These are phyloP conservation scores for Neurospora hispaniola DNA, from an alignment of 495 filamentous ascomycete species.

Conservation along the genomic window DNA sequence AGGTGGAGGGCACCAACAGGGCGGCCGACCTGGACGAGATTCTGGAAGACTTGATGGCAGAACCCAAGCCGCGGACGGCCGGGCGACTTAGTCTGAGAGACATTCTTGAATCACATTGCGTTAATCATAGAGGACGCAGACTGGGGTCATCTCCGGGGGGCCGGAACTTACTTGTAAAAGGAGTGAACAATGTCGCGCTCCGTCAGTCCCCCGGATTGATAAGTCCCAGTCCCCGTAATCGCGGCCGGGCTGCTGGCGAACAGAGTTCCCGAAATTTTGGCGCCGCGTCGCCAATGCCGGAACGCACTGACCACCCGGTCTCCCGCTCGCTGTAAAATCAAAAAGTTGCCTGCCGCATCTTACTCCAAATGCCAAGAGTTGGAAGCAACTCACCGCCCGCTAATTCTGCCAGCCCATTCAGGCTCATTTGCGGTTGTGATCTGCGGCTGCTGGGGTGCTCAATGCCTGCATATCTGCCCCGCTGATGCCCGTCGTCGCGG, in stretches of 20 bases:
- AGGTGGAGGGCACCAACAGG: conserved; percentile 12
- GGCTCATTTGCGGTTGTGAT: not conserved
- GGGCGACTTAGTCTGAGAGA: conserved; percentile 23
- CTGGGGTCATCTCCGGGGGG: not conserved
- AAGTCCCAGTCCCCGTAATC: not conserved
- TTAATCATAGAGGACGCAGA: not conserved
- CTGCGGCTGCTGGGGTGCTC: not conserved
- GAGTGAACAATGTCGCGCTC: not conserved
- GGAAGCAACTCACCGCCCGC: conserved; percentile 10
- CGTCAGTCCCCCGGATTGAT: not conserved
- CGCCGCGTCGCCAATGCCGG: conserved; percentile 1
- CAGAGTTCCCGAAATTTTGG: conserved; percentile 21
- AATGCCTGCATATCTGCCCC: conserved; percentile 17
- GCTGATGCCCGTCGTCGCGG: conserved; percentile 11
- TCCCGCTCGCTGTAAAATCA: not conserved
- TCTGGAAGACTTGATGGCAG: conserved; percentile 13
- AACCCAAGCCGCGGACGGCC: conserved; percentile 16
- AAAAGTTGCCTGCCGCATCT: not conserved
- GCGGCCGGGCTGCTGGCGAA: not conserved
- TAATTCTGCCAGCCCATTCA: conserved; percentile 14
- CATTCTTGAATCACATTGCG: conserved; percentile 10
- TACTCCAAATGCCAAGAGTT: not conserved
- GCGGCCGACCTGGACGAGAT: conserved; percentile 7
- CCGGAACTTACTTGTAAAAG: not conserved
- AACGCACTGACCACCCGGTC: not conserved